Base-by-base conservation (phyloP, 2,329 filamentous ascomycete species). In the Fusarium veterinarium region DNA sequence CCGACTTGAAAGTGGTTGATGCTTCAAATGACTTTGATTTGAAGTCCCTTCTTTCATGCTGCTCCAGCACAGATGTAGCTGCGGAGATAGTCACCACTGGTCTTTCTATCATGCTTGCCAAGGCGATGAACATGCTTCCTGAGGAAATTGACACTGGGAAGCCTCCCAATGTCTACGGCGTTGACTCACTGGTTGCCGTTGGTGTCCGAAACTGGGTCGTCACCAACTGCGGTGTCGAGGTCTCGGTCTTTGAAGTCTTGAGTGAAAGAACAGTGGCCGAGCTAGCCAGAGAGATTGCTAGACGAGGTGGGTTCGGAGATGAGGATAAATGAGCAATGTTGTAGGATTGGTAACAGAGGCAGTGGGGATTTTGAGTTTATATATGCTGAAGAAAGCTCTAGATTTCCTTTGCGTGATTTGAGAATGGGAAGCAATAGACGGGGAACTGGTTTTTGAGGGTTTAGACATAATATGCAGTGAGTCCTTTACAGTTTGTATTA, bases 181-280 rank as follows among this genome's bases (percentile, higher is more conserved):
- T 88, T 11, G 87, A 89, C 77, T 87, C 85, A 1, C 80, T 89
- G 12, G 84, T 87, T 9, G 86, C 86, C 3, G 84, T 88, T n/a
- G 84, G 84, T 16, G 78, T 88, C 12, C 82, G 86, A n/a, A 87
- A 84, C 70, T 88, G 86, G 86, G 82, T 88, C 9, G 78, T 82
- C 4, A 80, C 81, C 53, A 83, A 84, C 68, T 84, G 84, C 20
- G 80, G 80, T 5, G 83, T 83, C 1, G 80, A 85, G 56, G 74
- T 87, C 6, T 84, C 84, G 0, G 82, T 87, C 5, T 87, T 87
- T 70, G 84, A 87, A 61, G 81, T 87, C 20, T 72, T 87, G 60
- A 83, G 84, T 49, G 83, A 84, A 59, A 79, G 73, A 42, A 83
- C 83, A n/a, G 79, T 86, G 30, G 66, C 69, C 1, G 80, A 84